phyloP scores from a whole-genome alignment of 1,284 basidiomycete genomes.

The Tilletia walkeri region DNA sequence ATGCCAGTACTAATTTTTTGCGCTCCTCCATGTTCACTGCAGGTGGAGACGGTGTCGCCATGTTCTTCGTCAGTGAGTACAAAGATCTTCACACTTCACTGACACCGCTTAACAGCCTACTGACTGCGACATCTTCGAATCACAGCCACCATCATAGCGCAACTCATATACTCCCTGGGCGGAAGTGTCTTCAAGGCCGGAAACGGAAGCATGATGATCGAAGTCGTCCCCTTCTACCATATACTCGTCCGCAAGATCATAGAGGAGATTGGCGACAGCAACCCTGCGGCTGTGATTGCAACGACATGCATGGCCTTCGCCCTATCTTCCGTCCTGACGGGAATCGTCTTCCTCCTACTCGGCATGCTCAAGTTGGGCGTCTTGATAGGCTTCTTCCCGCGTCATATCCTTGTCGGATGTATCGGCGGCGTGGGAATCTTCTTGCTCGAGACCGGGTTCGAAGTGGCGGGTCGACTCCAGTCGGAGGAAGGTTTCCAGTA shows the following conservation, averaged over 20 bases:
- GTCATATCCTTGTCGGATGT: constrained; percentile 78
- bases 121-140: neutral
- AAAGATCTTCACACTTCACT: neutral
- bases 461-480: constrained; percentile 76
- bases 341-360: constrained; percentile 56
- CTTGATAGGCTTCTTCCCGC: constrained; percentile 91
- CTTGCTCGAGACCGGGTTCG: constrained; percentile 63
- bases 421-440: constrained; percentile 96
- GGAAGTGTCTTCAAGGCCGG: constrained; percentile 74
- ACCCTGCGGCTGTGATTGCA: constrained; percentile 72
- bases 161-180: constrained; percentile 78
- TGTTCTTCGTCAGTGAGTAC: constrained; percentile 57
- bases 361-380: constrained; percentile 79
- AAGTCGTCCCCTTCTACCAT: constrained; percentile 77
- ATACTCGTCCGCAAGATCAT: constrained; percentile 80
- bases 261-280: constrained; percentile 69
- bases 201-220: constrained; percentile 64
- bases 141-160: constrained; percentile 67
- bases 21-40: no score
- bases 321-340: constrained; percentile 85
- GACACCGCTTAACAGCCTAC: neutral
- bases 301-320: constrained; percentile 89
- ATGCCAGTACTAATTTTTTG: neutral
- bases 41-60: constrained; percentile 85
- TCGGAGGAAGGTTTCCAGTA: constrained; percentile 74